phyloP scores from a whole-genome alignment of 208 protist species.

The Leishmania amazonensis region DNA sequence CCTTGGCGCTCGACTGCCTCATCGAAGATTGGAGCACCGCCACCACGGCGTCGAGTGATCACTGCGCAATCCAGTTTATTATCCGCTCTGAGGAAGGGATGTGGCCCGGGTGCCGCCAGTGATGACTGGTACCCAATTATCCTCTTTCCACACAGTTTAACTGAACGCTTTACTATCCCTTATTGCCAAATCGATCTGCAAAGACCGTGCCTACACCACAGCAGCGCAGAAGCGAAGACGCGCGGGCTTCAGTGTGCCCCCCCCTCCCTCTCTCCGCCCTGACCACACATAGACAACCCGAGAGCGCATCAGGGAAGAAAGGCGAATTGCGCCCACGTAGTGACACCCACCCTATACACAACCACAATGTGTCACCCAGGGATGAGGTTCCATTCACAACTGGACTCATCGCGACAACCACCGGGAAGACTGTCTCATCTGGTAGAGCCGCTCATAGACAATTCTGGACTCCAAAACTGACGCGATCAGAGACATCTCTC shows the following conservation, averaged over 20 bases:
- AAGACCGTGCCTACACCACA: neutral
- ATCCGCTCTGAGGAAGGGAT: neutral
- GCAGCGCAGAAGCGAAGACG: neutral
- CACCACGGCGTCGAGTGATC: neutral
- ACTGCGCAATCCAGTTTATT: neutral
- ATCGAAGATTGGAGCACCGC: neutral
- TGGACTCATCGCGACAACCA: neutral
- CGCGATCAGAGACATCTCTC: neutral
- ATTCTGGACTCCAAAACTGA: neutral
- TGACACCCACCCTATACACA: neutral
- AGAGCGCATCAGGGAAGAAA: neutral
- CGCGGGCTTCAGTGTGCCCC: neutral
- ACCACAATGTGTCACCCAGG: neutral
- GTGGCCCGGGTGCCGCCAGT: neutral
- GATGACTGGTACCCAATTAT: neutral
- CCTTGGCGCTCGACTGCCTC: neutral
- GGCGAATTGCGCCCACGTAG: neutral
- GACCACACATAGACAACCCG: neutral
- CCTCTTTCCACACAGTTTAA: neutral
- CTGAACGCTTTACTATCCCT: neutral
- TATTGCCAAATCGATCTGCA: neutral
- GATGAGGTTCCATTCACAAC: neutral
- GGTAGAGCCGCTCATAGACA: neutral
- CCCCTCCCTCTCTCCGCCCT: too few relatives aligned
- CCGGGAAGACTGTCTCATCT: neutral